Conservation (phyloP, 2,329 filamentous ascomycete genomes). For the Bipolaris gigantea region DNA sequence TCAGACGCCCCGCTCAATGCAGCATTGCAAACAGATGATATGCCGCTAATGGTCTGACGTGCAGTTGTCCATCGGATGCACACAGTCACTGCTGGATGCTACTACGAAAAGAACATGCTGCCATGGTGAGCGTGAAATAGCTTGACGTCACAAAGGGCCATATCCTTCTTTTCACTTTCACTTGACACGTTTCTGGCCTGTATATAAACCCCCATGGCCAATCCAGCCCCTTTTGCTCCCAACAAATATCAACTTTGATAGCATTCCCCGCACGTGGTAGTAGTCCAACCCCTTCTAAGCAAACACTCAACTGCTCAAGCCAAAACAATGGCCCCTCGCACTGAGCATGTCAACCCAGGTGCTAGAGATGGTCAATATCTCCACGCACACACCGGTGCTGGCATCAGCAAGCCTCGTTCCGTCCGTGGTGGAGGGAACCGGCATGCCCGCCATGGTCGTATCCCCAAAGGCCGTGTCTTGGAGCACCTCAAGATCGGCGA, state of each 20-base stretch:
- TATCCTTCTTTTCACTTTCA: not conserved
- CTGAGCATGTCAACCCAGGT: not conserved
- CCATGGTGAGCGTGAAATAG: not conserved
- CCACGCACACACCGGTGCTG: conserved; percentile 8
- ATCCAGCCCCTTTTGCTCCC: not conserved
- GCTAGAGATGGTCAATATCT: not conserved
- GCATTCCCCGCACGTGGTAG: not conserved
- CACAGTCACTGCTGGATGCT: not conserved
- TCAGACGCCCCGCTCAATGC: too few species aligned
- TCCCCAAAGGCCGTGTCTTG: not conserved
- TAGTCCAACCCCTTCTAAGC: not conserved
- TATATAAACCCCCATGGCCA: not conserved
- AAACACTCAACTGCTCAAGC: not conserved
- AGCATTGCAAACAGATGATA: not conserved
- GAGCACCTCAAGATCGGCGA: not conserved
- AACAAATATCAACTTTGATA: not conserved
- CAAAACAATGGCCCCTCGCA: conserved; percentile 3
- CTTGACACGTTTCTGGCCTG: not conserved
- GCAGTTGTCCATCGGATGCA: not conserved
- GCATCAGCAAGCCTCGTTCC: not conserved
- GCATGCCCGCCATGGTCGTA: not conserved
- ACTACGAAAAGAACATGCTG: not conserved
- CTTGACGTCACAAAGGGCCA: not conserved
- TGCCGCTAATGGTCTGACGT: too few species aligned
- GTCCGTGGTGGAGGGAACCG: not conserved